These are phyloP conservation scores for Solanum ossicruentum DNA, from an alignment of 257 asterid genomes.

Conservation along the genomic window DNA sequence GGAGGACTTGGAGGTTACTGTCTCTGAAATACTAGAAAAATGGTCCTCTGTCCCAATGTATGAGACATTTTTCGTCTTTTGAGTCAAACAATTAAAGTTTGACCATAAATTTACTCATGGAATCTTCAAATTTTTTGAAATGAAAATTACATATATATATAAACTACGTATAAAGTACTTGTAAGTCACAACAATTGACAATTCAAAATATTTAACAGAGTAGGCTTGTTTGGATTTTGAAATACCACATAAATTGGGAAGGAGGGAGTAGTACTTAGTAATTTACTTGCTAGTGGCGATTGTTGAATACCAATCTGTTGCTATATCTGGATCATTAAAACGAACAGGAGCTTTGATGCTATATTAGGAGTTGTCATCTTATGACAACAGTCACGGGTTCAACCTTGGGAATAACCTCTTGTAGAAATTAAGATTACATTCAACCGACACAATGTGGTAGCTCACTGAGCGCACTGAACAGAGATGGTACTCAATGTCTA, in stretches of 20 bases:
- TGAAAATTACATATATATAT: no score
- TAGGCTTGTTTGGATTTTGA: no score
- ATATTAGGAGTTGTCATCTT: not conserved
- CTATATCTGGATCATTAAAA: not conserved
- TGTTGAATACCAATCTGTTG: not conserved
- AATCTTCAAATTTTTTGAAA: no score
- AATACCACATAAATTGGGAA: no score
- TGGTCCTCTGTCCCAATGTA: no score
- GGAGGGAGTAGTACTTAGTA: not conserved
- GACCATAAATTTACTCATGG: no score
- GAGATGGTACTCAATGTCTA: not conserved
- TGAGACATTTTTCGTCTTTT: no score
- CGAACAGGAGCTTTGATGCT: not conserved
- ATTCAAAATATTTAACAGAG: no score
- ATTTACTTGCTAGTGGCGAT: not conserved
- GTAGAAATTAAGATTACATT: not conserved
- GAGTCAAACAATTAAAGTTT: no score
- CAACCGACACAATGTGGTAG: not conserved
- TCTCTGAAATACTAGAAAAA: not conserved
- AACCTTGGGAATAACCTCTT: not conserved
- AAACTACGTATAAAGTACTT: no score
- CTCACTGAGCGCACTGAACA: not conserved
- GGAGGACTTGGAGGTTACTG: not conserved
- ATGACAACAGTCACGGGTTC: not conserved
- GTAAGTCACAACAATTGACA: no score